Conservation (phyloP, 176 grass and related monocot species). For the Carex scoparia region DNA sequence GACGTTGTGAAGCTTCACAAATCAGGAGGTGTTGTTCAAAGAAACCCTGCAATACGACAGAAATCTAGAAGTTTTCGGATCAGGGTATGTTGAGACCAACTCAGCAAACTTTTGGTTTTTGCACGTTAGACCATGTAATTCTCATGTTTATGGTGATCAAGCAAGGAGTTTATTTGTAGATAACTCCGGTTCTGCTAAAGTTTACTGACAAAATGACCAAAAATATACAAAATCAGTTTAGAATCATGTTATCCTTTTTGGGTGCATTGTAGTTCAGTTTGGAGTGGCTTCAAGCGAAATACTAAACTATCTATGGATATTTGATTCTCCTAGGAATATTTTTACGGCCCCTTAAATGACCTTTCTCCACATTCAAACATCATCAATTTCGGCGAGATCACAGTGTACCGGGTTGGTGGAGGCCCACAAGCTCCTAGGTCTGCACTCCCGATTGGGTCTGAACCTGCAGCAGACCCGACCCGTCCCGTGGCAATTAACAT, state of each 20-base stretch:
- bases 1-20: conserved; percentile 98
- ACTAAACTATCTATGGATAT: not conserved
- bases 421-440: conserved; percentile 89
- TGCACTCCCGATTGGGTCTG: conserved; percentile 79
- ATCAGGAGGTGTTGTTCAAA: conserved; percentile 94
- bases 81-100: conserved; percentile 35
- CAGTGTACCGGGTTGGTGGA: conserved; percentile 79
- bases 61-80: conserved; percentile 78
- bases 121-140: not conserved
- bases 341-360: conserved; percentile 91
- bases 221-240: not conserved
- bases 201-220: not conserved
- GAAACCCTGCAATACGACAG: conserved; percentile 84
- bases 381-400: conserved; percentile 80
- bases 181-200: no score
- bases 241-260: not conserved
- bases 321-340: conserved; percentile 67
- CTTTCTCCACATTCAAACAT: conserved; percentile 91
- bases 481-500: conserved; percentile 72
- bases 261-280: not conserved
- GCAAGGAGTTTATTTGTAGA: not conserved
- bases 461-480: conserved; percentile 79
- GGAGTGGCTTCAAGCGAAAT: not conserved
- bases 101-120: not conserved
- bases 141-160: not conserved